Percentiles rank a stretch among this genome's conserved stretches.
phyloP scores from a whole-genome alignment of 2,329 filamentous ascomycete genomes.

The Aureobasidium vineae region DNA sequence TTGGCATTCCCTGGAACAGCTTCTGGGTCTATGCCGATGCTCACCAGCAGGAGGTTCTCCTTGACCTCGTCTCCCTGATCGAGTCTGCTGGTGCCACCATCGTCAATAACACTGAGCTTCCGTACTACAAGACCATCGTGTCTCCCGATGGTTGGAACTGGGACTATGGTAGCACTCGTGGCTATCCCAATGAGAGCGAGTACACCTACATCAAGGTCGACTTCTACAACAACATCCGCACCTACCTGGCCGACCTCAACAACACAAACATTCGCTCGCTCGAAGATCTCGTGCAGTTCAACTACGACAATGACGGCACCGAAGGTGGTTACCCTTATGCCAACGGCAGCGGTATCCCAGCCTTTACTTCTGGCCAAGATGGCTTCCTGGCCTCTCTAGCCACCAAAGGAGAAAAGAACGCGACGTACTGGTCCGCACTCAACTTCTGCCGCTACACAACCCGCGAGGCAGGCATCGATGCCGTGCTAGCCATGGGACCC shows the following conservation, averaged over 20 bases:
- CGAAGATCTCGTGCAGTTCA: slow-evolving; percentile 64
- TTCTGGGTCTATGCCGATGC: slow-evolving; percentile 64
- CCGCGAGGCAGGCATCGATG: slow-evolving; percentile 67
- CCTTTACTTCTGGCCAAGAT: slow-evolving; percentile 69
- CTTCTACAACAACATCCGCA: slow-evolving; percentile 65
- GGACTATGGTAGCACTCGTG: slow-evolving; percentile 63
- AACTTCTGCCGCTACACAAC: slow-evolving; percentile 58
- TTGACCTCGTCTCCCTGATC: slow-evolving; percentile 53
- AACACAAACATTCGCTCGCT: slow-evolving; percentile 61
- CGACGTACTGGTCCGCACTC: slow-evolving; percentile 66
- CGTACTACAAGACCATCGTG: slow-evolving; percentile 60
- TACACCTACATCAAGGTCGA: slow-evolving; percentile 71
- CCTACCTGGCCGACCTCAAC: slow-evolving; percentile 61
- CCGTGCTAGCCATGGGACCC: slow-evolving; percentile 54
- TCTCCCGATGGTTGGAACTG: slow-evolving; percentile 71
- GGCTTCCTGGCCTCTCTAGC: slow-evolving; percentile 63
- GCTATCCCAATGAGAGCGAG: slow-evolving; percentile 69
- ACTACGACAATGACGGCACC: slow-evolving; percentile 58
- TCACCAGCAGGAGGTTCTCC: slow-evolving; percentile 56
- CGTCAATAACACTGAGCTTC: slow-evolving; percentile 68
- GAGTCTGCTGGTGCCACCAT: slow-evolving; percentile 62
- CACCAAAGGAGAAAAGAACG: slow-evolving; percentile 60
- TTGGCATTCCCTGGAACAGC: slow-evolving; percentile 69
- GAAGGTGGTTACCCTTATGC: slow-evolving; percentile 58
- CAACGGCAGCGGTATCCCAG: slow-evolving; percentile 51